These are phyloP conservation scores for Passalora sequoiae DNA, from an alignment of 2,329 filamentous ascomycete genomes.

Conservation along the genomic window DNA sequence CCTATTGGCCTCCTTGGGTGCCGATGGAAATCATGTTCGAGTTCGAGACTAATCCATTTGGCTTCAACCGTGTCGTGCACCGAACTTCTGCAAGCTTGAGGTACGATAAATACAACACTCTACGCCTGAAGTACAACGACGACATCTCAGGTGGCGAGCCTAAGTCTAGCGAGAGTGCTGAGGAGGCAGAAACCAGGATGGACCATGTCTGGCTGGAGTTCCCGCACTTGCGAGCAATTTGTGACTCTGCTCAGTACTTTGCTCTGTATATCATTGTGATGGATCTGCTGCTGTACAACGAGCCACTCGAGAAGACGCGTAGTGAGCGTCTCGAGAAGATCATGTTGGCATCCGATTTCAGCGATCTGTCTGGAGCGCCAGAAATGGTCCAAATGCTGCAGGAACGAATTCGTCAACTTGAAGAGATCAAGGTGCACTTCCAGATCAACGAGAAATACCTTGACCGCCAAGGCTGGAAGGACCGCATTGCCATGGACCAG, in stretches of 20 bases:
- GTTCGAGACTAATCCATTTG: constrained; percentile 86
- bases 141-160: constrained; percentile 65
- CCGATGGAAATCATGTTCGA: constrained; percentile 98
- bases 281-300: constrained; percentile 91
- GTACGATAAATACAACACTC: constrained; percentile 96
- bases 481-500: constrained; percentile 79
- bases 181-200: constrained; percentile 63
- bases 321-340: constrained; percentile 96
- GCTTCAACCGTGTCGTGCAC: constrained; percentile 96
- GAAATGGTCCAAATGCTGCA: constrained; percentile 90
- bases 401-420: constrained; percentile 84
- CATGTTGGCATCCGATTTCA: constrained; percentile 97
- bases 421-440: constrained; percentile 95
- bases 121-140: constrained; percentile 95
- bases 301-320: constrained; percentile 94
- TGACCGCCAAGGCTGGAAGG: constrained; percentile 85
- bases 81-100: constrained; percentile 91
- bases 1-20: constrained; percentile 96
- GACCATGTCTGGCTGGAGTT: constrained; percentile 98
- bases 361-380: constrained; percentile 86
- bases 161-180: constrained; percentile 38
- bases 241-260: constrained; percentile 96
- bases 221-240: constrained; percentile 86
- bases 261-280: constrained; percentile 97
- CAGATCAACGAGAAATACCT: constrained; percentile 84